Percentiles rank a stretch among this genome's conserved stretches.
Evolutionary conservation across 2,329 filamentous ascomycete species (phyloP).

Genomic region (Fusarium coffeatum): DNA sequence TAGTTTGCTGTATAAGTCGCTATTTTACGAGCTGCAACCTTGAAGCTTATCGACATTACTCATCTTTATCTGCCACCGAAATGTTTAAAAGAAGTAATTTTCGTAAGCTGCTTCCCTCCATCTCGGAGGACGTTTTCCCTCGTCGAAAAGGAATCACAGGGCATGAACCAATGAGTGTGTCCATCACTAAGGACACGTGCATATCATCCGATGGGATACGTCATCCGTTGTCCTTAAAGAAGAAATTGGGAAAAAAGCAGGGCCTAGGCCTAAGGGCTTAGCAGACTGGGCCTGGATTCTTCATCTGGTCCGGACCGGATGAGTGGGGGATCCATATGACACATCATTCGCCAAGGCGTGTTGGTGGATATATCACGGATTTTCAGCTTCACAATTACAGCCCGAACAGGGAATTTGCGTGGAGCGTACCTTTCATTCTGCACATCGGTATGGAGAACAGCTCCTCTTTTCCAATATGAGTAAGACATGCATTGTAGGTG

Average conservation of each 20-base stretch:
- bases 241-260: background rate
- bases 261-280: background rate
- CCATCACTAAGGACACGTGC: background rate
- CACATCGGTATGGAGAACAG: background rate
- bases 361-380: background rate
- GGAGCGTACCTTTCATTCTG: background rate
- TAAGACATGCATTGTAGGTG: background rate
- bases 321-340: conserved; percentile 1
- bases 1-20: background rate
- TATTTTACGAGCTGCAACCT: background rate
- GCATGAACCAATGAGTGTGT: background rate
- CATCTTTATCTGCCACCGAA: background rate
- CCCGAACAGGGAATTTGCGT: background rate
- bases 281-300: background rate
- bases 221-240: background rate
- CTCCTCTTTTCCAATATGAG: background rate
- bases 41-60: background rate
- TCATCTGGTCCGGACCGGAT: background rate
- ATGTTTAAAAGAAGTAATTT: background rate
- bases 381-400: background rate
- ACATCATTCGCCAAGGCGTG: background rate
- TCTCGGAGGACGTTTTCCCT: background rate
- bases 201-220: background rate
- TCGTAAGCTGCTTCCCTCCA: background rate
- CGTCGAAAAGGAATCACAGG: background rate